Evolutionary conservation across 805 yeast species (phyloP).

Genomic region (Candida nonsorbophila): DNA sequence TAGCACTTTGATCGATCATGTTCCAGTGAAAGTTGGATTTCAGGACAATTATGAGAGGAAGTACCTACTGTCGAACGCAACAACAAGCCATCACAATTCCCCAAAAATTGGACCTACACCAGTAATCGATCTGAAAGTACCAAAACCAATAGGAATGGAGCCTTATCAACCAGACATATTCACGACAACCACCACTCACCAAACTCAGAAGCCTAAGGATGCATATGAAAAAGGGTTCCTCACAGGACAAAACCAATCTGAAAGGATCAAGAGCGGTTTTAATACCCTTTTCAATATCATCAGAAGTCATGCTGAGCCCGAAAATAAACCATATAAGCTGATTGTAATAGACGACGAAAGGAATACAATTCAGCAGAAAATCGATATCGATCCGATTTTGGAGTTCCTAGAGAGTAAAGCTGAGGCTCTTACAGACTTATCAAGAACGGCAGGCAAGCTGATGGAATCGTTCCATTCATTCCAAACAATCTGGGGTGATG

Average conservation of each 20-base stretch:
- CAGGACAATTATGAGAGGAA: constrained; percentile 9
- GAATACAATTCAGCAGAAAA: constrained; percentile 27
- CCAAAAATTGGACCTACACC: background rate
- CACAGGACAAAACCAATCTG: constrained; percentile 26
- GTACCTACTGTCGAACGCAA: background rate
- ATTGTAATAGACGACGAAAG: constrained; percentile 28
- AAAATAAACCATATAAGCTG: too few species aligned
- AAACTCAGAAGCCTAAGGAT: constrained; percentile 11
- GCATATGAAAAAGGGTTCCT: constrained; percentile 32
- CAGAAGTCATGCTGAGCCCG: too few species aligned
- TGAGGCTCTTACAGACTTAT: constrained; percentile 21
- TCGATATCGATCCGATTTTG: constrained; percentile 29
- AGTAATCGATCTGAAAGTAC: background rate
- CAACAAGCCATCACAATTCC: constrained; percentile 1
- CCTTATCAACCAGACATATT: background rate
- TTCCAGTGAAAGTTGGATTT: constrained; percentile 26
- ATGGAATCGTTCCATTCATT: too few species aligned
- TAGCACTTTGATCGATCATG: constrained; percentile 9
- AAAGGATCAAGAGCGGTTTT: constrained; percentile 10
- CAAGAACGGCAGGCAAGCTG: constrained; percentile 18
- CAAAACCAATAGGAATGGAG: background rate
- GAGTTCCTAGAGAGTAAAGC: constrained; percentile 21
- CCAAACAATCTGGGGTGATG: too few species aligned
- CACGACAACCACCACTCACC: constrained; percentile 1
- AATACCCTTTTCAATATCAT: background rate